A percentile compares a stretch with the other conserved stretches of the same genome.
phyloP scores from a whole-genome alignment of 371 early-diverging fungal genomes.

The Basidiobolus meristosporus region DNA sequence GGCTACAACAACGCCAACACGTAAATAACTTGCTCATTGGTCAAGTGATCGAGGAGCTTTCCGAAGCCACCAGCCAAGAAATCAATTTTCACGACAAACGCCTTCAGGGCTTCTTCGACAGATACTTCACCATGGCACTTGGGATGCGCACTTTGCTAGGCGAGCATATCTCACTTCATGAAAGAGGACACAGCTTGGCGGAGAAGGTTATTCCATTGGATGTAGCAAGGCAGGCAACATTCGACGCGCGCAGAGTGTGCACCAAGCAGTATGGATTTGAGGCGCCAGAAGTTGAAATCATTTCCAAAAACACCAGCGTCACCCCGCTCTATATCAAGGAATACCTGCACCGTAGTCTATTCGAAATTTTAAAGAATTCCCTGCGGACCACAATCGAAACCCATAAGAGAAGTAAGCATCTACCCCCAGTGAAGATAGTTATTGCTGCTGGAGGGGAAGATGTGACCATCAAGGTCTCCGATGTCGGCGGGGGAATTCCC shows the following conservation, averaged over 20 bases:
- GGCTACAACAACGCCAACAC: too few relatives aligned
- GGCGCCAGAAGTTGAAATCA: constrained; percentile 21
- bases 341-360: constrained; percentile 41
- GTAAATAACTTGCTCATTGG: too few relatives aligned
- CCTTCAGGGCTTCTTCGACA: too few relatives aligned
- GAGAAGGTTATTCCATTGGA: constrained; percentile 32
- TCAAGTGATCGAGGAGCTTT: too few relatives aligned
- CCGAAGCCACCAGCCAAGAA: too few relatives aligned
- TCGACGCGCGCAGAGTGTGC: constrained; percentile 32
- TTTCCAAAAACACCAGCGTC: constrained; percentile 19
- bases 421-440: constrained; percentile 19
- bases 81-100: too few relatives aligned
- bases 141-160: constrained; percentile 37
- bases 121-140: too few relatives aligned
- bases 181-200: constrained; percentile 25
- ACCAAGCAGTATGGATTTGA: constrained; percentile 20
- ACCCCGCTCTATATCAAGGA: constrained; percentile 35
- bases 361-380: constrained; percentile 36
- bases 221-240: constrained; percentile 34
- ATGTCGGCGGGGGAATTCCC: constrained; percentile 35
- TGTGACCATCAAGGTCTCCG: constrained; percentile 32
- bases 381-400: too few relatives aligned
- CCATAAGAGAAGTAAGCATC: not conserved
- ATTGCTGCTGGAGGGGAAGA: constrained; percentile 35
- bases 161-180: constrained; percentile 39